Percentiles rank a stretch among this genome's conserved stretches.
Conservation (phyloP, 192 early-diverging fungal species). For the Mortierella hygrophila region DNA sequence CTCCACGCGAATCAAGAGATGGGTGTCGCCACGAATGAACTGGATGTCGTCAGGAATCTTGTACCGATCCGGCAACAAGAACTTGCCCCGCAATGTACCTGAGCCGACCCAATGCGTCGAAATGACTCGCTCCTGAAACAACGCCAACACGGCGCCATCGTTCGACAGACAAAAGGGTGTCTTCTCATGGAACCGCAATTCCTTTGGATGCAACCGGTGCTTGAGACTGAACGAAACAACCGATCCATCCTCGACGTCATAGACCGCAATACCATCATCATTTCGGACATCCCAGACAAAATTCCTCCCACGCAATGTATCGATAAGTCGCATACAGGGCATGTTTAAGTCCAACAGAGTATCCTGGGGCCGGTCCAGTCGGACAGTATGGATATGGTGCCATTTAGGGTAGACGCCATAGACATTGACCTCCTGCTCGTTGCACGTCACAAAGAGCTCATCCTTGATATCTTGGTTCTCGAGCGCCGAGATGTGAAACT, state of each 20-base stretch:
- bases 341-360: not conserved
- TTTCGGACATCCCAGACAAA: not conserved
- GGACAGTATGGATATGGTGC: not conserved
- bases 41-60: not conserved
- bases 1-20: not conserved
- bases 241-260: not conserved
- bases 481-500: slow-evolving; percentile 2
- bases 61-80: not conserved
- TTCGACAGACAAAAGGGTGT: not conserved
- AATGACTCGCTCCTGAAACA: not conserved
- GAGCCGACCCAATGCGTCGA: not conserved
- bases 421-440: slow-evolving; percentile 1
- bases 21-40: not conserved
- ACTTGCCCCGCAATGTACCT: not conserved
- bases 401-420: not conserved
- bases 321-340: not conserved
- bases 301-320: not conserved
- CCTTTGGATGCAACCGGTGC: not conserved
- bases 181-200: not conserved
- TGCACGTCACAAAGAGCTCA: not conserved
- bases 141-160: not conserved
- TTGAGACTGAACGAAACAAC: not conserved
- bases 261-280: not conserved
- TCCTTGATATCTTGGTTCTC: not conserved
- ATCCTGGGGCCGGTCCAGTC: not conserved